Conservation (phyloP, 176 grass and related monocot species). For the Avena atlantica region DNA sequence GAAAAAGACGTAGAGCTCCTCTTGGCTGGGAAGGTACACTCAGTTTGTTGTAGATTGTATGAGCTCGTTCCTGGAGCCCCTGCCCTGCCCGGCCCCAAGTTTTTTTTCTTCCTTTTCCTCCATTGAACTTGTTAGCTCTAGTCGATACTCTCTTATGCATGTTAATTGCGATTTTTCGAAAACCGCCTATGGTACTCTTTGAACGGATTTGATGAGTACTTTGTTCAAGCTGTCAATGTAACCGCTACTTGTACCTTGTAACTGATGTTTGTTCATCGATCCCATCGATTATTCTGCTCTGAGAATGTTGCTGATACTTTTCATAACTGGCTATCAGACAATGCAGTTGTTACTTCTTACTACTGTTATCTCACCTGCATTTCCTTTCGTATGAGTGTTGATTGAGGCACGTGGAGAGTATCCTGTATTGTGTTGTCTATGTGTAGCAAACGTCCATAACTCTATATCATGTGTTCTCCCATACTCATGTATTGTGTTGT, state of each 20-base stretch:
- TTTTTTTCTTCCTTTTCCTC: neutral
- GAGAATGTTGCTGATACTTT: neutral
- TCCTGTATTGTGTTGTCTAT: too few species aligned
- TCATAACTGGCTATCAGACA: neutral
- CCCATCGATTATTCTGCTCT: neutral
- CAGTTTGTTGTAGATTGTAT: constrained; percentile 40
- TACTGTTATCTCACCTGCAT: neutral
- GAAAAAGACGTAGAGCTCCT: constrained; percentile 37
- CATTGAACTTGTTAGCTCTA: constrained; percentile 45
- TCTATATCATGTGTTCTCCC: too few species aligned
- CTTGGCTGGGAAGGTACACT: constrained; percentile 33
- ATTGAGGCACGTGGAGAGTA: neutral
- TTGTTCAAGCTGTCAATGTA: constrained; percentile 32
- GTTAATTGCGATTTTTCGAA: constrained; percentile 44
- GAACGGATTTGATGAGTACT: constrained; percentile 25
- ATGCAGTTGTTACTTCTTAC: neutral
- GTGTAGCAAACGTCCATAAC: too few species aligned
- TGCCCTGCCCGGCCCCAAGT: constrained; percentile 20
- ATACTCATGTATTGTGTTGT: too few species aligned
- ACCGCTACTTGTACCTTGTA: constrained; percentile 34
- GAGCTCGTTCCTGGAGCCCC: constrained; percentile 20
- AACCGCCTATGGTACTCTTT: constrained; percentile 25
- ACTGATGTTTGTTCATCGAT: neutral
- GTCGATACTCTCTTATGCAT: constrained; percentile 30
- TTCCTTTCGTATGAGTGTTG: neutral